Evolutionary conservation across 305 asterid genomes (phyloP).

Genomic region (Ajuga reptans): DNA sequence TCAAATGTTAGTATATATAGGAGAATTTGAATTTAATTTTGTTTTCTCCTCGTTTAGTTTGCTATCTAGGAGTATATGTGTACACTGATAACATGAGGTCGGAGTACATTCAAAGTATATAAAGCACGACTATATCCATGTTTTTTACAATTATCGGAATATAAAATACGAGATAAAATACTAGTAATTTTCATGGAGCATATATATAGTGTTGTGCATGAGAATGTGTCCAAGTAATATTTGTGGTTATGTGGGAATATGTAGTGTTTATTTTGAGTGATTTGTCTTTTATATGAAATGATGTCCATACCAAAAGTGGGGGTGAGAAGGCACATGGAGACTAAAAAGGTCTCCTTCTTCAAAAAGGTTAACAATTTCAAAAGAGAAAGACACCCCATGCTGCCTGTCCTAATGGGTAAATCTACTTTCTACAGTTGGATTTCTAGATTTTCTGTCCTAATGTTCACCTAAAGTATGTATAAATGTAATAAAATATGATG

Average conservation of each 20-base stretch:
- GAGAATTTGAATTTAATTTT: no score
- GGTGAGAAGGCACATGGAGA: conserved; percentile 50
- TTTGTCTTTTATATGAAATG: conserved; percentile 38
- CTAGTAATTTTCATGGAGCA: no score
- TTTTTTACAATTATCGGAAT: no score
- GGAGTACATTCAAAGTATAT: no score
- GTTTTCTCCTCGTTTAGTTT: no score
- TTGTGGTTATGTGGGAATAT: neutral
- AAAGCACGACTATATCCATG: no score
- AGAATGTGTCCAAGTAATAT: conserved; percentile 1
- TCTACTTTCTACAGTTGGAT: conserved; percentile 18
- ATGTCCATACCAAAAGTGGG: conserved; percentile 20
- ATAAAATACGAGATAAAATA: no score
- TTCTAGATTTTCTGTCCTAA: neutral
- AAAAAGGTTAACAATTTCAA: conserved; percentile 42
- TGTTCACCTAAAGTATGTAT: neutral
- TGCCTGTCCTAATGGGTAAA: conserved; percentile 28
- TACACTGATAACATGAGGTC: no score
- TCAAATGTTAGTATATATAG: no score
- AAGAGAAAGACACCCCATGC: conserved; percentile 42
- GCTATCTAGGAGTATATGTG: no score
- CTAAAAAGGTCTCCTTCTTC: conserved; percentile 45
- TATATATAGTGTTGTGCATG: neutral
- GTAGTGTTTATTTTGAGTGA: conserved; percentile 11
- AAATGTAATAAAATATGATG: no score